A percentile compares a stretch with the other conserved stretches of the same genome.
Evolutionary conservation across 2,329 filamentous ascomycete genomes (phyloP).

Genomic region (Capronia coronata): DNA sequence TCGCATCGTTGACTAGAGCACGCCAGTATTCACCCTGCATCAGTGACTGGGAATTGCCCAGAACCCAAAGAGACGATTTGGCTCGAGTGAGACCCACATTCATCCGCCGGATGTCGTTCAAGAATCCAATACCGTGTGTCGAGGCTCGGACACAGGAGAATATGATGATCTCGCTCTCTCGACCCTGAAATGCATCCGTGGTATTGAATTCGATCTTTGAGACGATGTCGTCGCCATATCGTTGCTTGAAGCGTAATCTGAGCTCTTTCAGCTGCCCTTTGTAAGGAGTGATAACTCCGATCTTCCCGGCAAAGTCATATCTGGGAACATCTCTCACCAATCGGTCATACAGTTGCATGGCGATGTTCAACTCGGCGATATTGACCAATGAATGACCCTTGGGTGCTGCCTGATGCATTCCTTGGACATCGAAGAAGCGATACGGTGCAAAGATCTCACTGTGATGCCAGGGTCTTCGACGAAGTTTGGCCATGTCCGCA

Average conservation of each 20-base stretch:
- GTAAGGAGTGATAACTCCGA: conserved; percentile 97
- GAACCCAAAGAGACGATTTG: conserved; percentile 91
- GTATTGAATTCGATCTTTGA: conserved; percentile 94
- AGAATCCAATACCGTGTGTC: conserved; percentile 91
- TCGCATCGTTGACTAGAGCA: conserved; percentile 75
- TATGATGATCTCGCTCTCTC: conserved; percentile 96
- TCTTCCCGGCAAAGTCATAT: conserved; percentile 69
- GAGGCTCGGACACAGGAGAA: conserved; percentile 96
- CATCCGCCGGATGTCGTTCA: conserved; percentile 97
- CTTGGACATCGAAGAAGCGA: conserved; percentile 93
- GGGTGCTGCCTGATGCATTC: conserved; percentile 72
- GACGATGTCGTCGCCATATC: conserved; percentile 68
- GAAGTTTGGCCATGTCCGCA: conserved; percentile 68
- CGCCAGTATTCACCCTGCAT: conserved; percentile 87
- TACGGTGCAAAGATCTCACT: conserved; percentile 80
- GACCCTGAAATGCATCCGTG: conserved; percentile 93
- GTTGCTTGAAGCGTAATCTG: conserved; percentile 63
- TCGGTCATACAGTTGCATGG: conserved; percentile 75
- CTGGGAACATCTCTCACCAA: conserved; percentile 65
- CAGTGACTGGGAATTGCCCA: conserved; percentile 84
- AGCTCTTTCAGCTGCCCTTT: conserved; percentile 84
- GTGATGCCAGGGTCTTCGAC: conserved; percentile 76
- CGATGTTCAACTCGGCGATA: conserved; percentile 75
- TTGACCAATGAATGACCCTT: conserved; percentile 89
- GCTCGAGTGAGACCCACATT: conserved; percentile 96